These are phyloP conservation scores for Boletus sp. DNA, from an alignment of 1,284 basidiomycete genomes.

Conservation along the genomic window DNA sequence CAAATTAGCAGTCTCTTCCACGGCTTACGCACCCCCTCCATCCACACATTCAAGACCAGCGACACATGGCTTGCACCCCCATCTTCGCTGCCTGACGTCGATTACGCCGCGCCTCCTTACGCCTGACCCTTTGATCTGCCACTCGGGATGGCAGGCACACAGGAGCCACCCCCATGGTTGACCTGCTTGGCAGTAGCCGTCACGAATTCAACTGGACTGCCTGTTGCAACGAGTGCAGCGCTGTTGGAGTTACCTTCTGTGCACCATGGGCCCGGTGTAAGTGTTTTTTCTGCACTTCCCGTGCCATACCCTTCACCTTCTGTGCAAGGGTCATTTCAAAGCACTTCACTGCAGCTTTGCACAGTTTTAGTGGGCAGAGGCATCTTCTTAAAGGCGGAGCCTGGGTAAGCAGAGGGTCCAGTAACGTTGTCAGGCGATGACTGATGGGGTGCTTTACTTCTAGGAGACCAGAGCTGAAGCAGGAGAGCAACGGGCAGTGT, in stretches of 20 bases:
- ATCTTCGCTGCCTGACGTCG: slow-evolving; percentile 9
- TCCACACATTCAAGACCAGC: slow-evolving; percentile 8
- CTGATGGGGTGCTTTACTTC: slow-evolving; percentile 31
- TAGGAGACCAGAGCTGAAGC: slow-evolving; percentile 42
- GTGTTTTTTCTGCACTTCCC: slow-evolving; percentile 35
- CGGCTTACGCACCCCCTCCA: slow-evolving; percentile 33
- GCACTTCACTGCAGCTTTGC: not conserved
- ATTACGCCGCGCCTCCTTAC: slow-evolving; percentile 8
- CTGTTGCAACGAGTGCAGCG: slow-evolving; percentile 54
- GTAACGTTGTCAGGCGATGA: slow-evolving; percentile 15
- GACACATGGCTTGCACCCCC: slow-evolving; percentile 1
- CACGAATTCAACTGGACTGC: slow-evolving; percentile 53
- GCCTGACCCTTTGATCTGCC: slow-evolving; percentile 13
- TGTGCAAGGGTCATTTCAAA: not conserved
- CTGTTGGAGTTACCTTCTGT: slow-evolving; percentile 65
- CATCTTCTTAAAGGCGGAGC: slow-evolving; percentile 4
- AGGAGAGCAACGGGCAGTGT: slow-evolving; percentile 54
- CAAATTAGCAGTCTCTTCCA: slow-evolving; percentile 12
- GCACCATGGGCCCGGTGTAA: slow-evolving; percentile 74
- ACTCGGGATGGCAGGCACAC: slow-evolving; percentile 49
- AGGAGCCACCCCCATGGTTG: slow-evolving; percentile 68
- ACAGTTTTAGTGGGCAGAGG: slow-evolving; percentile 4
- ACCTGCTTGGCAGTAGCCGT: slow-evolving; percentile 54
- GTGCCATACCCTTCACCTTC: not conserved
- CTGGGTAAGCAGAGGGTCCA: slow-evolving; percentile 7